These are phyloP conservation scores for Cladosporium velox DNA, from an alignment of 2,329 filamentous ascomycete genomes.

Conservation along the genomic window DNA sequence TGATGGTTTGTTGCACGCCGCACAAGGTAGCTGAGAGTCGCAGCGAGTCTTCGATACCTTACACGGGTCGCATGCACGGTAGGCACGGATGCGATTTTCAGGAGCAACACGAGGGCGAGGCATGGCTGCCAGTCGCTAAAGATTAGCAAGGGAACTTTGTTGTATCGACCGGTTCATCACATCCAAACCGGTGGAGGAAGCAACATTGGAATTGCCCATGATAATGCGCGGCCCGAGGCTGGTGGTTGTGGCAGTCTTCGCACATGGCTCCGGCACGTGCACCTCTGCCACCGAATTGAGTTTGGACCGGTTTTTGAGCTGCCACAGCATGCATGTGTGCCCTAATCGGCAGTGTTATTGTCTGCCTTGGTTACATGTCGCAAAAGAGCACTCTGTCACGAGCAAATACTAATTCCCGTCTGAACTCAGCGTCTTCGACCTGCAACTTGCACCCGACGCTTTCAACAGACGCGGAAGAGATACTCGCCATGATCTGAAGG, in stretches of 20 bases:
- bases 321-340: neutral
- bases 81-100: constrained; percentile 4
- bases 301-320: neutral
- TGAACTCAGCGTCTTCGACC: neutral
- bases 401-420: neutral
- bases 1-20: constrained; percentile 1
- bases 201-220: neutral
- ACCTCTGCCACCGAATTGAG: neutral
- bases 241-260: neutral
- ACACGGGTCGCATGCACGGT: constrained; percentile 4
- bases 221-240: constrained; percentile 1
- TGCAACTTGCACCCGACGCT: neutral
- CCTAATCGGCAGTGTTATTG: neutral
- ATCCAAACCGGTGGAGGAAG: neutral
- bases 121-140: neutral
- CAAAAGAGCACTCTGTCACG: neutral
- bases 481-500: neutral
- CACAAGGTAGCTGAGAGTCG: constrained; percentile 3
- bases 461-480: neutral
- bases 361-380: neutral
- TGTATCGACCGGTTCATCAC: neutral
- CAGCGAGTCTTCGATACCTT: constrained; percentile 9
- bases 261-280: constrained; percentile 1
- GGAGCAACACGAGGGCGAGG: constrained; percentile 6
- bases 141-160: neutral